Evolutionary conservation across 768 basidiomycete species (phyloP).

Genomic region (Lanmaoa pseudosensibilis): DNA sequence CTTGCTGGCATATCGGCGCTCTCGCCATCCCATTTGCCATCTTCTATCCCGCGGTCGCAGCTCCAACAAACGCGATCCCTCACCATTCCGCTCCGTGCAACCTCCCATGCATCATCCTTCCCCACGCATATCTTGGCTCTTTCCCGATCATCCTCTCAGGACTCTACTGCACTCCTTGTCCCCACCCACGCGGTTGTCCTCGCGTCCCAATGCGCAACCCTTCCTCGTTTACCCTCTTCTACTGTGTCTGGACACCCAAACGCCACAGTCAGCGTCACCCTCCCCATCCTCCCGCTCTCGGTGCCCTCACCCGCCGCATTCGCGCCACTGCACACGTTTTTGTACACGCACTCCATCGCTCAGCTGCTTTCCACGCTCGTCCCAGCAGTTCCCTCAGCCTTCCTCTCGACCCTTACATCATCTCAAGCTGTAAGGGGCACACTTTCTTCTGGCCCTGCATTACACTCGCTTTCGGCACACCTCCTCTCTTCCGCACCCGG

Average conservation of each 20-base stretch:
- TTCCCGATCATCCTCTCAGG: conserved; percentile 28
- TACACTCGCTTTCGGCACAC: conserved; percentile 57
- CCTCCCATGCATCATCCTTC: conserved; percentile 22
- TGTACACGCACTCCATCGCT: conserved; percentile 62
- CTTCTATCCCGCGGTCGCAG: conserved; percentile 31
- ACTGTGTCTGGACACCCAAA: conserved; percentile 34
- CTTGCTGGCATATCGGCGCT: conserved; percentile 46
- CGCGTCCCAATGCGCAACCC: conserved; percentile 63
- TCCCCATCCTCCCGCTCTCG: conserved; percentile 64
- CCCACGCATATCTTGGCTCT: conserved; percentile 60
- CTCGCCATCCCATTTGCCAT: conserved; percentile 45
- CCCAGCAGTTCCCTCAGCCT: conserved; percentile 32
- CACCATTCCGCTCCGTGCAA: conserved; percentile 33
- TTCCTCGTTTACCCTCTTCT: conserved; percentile 53
- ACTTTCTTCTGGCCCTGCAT: conserved; percentile 48
- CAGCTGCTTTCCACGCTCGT: conserved; percentile 51
- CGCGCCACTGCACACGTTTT: conserved; percentile 56
- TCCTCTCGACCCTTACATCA: conserved; percentile 33
- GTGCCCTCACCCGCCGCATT: conserved; percentile 66
- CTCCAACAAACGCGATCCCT: conserved; percentile 34
- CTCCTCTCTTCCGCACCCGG: conserved; percentile 48
- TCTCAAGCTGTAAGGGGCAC: conserved; percentile 38
- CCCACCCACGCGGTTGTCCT: conserved; percentile 72
- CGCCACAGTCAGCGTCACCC: conserved; percentile 36
- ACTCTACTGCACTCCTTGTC: conserved; percentile 46